Evolutionary conservation across 805 yeast genomes (phyloP), one percentile per base, ranked within the genome.

Genomic region (Myxozyma melibiosi): DNA sequence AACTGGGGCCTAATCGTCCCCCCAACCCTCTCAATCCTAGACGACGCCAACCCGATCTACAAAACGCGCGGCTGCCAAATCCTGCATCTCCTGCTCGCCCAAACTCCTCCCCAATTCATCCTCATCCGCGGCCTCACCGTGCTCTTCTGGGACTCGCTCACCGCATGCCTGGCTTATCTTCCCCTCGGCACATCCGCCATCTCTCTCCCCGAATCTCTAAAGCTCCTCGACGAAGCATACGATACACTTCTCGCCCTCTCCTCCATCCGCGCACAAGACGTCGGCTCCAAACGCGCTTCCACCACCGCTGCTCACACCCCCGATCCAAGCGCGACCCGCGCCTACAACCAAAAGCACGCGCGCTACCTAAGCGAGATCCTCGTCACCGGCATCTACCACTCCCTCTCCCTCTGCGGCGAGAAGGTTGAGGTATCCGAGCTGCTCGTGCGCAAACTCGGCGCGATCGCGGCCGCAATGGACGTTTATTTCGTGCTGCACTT

Each of bases 71-170:
- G 55, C n/a, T 45, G 42, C 18, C 42, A 30, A 35, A 45, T 44
- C 3, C 40, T 57, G 13, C 41, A 31, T 11, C 8, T 37, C 14
- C 20, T 56, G 1, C 25, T 59, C 14, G 14, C 34, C 5, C 42
- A 43, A 25, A 20, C 53, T 13, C 35, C 40, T 8, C 40, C 55
- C 4, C 51, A 53, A 13, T 58, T 57, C 25, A 47, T 59, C 9
- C 33, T 33, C 5, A n/a, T 56, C 28, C 58, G 62, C n/a, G 63
- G 63, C 5, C 39, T 59, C n/a, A 53, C 55, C 1, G 51, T 45
- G 4, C 30, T 59, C 9, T 59, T 59, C 18, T 59, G 63, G 63
- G 62, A 59, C n/a, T 41, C 61, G 8, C 46, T 59, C 6, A 27
- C 52, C 34, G 27, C 39, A 13, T 59, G 61, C 34, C 34, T 59